Conservation (phyloP, 139 green algal species). For the Chlorella vulgaris region DNA sequence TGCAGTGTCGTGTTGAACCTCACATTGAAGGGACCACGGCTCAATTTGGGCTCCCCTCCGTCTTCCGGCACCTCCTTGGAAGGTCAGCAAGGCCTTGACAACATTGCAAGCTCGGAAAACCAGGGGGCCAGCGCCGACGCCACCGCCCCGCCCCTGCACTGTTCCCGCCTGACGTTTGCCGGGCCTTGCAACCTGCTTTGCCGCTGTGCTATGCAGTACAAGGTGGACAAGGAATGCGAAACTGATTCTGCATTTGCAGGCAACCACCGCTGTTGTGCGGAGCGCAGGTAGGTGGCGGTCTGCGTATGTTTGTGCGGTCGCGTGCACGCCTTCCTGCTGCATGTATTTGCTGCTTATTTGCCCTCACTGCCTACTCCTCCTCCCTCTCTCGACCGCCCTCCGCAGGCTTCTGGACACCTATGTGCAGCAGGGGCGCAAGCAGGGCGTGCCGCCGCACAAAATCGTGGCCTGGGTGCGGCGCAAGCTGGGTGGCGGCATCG, state of each 20-base stretch:
- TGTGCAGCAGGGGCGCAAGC: conserved; percentile 43
- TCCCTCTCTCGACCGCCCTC: too few species aligned
- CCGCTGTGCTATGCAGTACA: conserved; percentile 1
- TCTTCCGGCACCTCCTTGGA: too few species aligned
- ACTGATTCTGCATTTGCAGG: conserved; percentile 5
- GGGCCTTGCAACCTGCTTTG: not conserved
- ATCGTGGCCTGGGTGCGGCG: conserved; percentile 64
- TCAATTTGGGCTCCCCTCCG: too few species aligned
- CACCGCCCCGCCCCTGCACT: not conserved
- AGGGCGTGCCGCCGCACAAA: conserved; percentile 52
- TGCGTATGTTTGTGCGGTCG: too few species aligned
- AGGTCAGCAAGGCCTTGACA: too few species aligned
- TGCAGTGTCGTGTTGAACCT: not conserved
- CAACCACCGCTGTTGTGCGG: conserved; percentile 56
- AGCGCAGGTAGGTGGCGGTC: conserved; percentile 50
- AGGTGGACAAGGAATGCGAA: conserved; percentile 2
- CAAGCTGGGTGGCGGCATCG: conserved; percentile 62
- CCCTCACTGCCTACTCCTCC: too few species aligned
- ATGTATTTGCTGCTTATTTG: not conserved
- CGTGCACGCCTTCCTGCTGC: too few species aligned
- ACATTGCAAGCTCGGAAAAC: too few species aligned
- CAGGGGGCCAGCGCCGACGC: too few species aligned
- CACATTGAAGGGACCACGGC: too few species aligned
- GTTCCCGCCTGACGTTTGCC: not conserved
- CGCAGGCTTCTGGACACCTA: conserved; percentile 58